Conservation (phyloP, 768 basidiomycete genomes). For the Panaeolus papilionaceus region DNA sequence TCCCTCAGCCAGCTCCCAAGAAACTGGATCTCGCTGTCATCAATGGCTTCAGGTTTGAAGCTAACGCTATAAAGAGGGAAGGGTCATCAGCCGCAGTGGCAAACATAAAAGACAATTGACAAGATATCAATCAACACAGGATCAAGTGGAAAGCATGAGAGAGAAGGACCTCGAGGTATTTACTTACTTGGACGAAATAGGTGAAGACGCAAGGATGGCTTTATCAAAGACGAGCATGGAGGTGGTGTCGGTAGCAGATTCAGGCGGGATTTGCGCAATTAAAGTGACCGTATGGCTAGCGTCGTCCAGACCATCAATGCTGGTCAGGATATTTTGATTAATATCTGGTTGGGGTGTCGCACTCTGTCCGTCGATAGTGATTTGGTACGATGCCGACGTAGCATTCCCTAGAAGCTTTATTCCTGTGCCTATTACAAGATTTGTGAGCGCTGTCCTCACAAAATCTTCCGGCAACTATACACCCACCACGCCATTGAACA, state of each 20-base stretch:
- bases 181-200: constrained; percentile 43
- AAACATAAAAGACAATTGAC: neutral
- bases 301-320: constrained; percentile 52
- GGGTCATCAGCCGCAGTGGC: constrained; percentile 14
- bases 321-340: constrained; percentile 51
- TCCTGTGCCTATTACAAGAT: constrained; percentile 57
- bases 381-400: constrained; percentile 47
- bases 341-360: constrained; percentile 31
- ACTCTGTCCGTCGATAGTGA: constrained; percentile 58
- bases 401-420: constrained; percentile 65
- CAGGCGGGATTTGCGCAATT: constrained; percentile 45
- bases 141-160: neutral
- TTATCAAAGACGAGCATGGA: constrained; percentile 61
- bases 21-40: constrained; percentile 56
- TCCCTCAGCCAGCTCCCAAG: constrained; percentile 60
- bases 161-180: neutral
- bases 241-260: constrained; percentile 31
- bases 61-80: constrained; percentile 35
- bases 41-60: constrained; percentile 42
- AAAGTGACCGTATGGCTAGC: constrained; percentile 61
- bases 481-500: constrained; percentile 68
- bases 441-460: constrained; percentile 8
- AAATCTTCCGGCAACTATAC: neutral
- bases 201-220: constrained; percentile 51
- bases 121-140: too few relatives aligned